phyloP scores from a whole-genome alignment of 176 grass and related monocot genomes.

The Carex cristatella region DNA sequence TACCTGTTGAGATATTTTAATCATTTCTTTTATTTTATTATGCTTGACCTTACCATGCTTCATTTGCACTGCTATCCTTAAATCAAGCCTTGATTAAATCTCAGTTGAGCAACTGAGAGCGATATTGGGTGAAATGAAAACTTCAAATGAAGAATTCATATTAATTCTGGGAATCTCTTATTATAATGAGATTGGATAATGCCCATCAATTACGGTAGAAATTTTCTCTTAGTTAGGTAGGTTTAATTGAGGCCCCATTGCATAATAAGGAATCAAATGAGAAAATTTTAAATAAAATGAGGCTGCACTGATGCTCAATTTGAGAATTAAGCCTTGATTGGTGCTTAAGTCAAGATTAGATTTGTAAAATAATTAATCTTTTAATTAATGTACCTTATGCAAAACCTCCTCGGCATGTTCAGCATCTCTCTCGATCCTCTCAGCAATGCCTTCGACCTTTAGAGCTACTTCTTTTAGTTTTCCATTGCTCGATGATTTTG shows the following conservation, averaged over 20 bases:
- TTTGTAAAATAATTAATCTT: background rate
- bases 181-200: background rate
- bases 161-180: background rate
- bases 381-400: slow-evolving; percentile 2
- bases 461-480: background rate
- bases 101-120: background rate
- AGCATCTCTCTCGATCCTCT: background rate
- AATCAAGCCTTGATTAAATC: background rate
- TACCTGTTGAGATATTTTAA: background rate
- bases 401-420: background rate
- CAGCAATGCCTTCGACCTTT: background rate
- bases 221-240: background rate
- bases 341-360: background rate
- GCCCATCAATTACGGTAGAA: background rate
- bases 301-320: background rate
- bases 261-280: background rate
- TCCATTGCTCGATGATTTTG: background rate
- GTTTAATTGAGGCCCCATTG: background rate
- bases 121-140: background rate
- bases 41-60: background rate
- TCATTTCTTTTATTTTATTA: background rate
- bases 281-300: background rate
- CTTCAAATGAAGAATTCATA: background rate
- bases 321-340: background rate
- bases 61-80: background rate